A percentile compares a stretch with the other conserved stretches of the same genome.
phyloP scores from a whole-genome alignment of 495 filamentous ascomycete species.

The Penicillium paxilli region DNA sequence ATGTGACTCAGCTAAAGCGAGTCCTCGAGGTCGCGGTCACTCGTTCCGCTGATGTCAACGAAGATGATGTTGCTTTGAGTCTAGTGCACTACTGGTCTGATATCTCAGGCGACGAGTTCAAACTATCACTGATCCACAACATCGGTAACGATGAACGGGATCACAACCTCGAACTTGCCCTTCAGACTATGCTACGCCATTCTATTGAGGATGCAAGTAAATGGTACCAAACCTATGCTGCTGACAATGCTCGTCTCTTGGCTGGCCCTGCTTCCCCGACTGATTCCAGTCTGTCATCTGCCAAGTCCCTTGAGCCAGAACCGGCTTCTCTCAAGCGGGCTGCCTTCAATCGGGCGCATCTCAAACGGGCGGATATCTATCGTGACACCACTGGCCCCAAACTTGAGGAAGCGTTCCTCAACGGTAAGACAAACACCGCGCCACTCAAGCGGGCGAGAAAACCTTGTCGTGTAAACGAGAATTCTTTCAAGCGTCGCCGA shows the following conservation, averaged over 20 bases:
- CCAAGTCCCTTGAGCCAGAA: slow-evolving; percentile 34
- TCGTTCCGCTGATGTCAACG: background rate
- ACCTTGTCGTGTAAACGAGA: slow-evolving; percentile 16
- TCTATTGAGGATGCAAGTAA: slow-evolving; percentile 10
- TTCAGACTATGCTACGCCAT: slow-evolving; percentile 14
- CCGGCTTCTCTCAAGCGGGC: slow-evolving; percentile 18
- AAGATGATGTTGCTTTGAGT: slow-evolving; percentile 9
- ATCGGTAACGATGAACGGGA: slow-evolving; percentile 2
- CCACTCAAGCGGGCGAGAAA: slow-evolving; percentile 27
- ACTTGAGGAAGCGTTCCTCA: slow-evolving; percentile 19
- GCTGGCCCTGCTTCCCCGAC: slow-evolving; percentile 32
- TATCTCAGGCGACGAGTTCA: slow-evolving; percentile 18
- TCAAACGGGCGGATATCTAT: slow-evolving; percentile 25
- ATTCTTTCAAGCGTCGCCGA: slow-evolving; percentile 24
- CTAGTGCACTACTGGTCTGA: slow-evolving; percentile 25
- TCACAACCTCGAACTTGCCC: slow-evolving; percentile 8
- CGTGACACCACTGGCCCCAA: slow-evolving; percentile 24
- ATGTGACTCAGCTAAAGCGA: slow-evolving; percentile 12
- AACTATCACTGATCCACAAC: slow-evolving; percentile 21
- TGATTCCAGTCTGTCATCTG: slow-evolving; percentile 45
- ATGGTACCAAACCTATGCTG: slow-evolving; percentile 15
- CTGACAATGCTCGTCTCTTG: background rate
- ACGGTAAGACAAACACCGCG: slow-evolving; percentile 33
- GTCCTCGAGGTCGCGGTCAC: slow-evolving; percentile 15
- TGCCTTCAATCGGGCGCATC: slow-evolving; percentile 22